Evolutionary conservation across 345 rosid species (phyloP), one percentile per base, ranked within the genome.

Genomic region (Euphorbia pulcherrima): DNA sequence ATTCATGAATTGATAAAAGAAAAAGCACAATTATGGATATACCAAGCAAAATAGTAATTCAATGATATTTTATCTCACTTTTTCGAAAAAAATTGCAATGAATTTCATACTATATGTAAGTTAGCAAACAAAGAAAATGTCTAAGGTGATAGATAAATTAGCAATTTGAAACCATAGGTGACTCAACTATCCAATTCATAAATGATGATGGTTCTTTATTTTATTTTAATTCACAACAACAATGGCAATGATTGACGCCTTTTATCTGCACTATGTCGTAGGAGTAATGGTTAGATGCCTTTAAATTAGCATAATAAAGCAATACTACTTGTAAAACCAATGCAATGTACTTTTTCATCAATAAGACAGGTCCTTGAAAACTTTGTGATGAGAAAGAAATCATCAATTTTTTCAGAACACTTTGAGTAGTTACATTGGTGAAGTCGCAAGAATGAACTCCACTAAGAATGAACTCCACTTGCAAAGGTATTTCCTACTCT

Each of bases 61-160:
- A 39, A 4, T 9, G 44, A 39, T 39, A 39, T 39, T 39, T 39
- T 39, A 2, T 39, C 44, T 39, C 44, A 6, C 12, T 39, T 1
- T 39, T 5, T 39, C 44, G 44, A 39, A 1, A 39, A 39, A 39
- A 39, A 39, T 39, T 39, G 44, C 44, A 39, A 83, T 67, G 58
- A 39, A 39, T 39, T 9, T 9, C 44, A 39, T 39, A 4, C 6
- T 1, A 39, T 39, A 39, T 39, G 10, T 39, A 39, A 12, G 44
- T 39, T 39, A 39, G 44, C 44, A 2, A 39, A 39, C 44, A 39
- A 39, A 39, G 2, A 39, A 39, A 39, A 2, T 39, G 44, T 39
- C 6, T 6, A 39, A 39, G 44, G 44, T 39, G 44, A 39, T 6
- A 39, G 7, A 39, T 12, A 39, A 39, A 39, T 39, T 39, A 39